These are phyloP conservation scores for Gryganskiella cystojenkinii DNA, from an alignment of 192 early-diverging fungal species.

Conservation along the genomic window DNA sequence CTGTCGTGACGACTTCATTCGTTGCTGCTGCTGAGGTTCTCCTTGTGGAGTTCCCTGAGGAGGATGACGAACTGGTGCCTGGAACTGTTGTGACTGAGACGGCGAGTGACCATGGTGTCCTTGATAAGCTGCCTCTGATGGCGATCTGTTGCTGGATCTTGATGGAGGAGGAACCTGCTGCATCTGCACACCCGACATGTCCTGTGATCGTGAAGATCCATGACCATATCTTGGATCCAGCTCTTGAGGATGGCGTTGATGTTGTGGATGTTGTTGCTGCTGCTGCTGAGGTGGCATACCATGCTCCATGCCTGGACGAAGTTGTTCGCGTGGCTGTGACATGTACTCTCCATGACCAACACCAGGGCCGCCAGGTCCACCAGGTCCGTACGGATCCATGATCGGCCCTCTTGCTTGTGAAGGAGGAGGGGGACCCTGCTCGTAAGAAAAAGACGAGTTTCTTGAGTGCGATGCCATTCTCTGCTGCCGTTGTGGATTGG, in stretches of 20 bases:
- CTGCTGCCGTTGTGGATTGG: background rate
- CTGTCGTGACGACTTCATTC: background rate
- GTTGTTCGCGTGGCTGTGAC: background rate
- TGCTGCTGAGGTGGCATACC: background rate
- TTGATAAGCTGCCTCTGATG: constrained; percentile 13
- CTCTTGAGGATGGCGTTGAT: constrained; percentile 15
- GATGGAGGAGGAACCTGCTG: constrained; percentile 14
- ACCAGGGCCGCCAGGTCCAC: constrained; percentile 1
- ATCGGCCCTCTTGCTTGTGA: constrained; percentile 1
- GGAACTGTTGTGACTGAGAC: background rate
- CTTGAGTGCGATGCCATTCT: constrained; percentile 16
- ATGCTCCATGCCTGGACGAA: constrained; percentile 5
- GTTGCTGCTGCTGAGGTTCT: constrained; percentile 4
- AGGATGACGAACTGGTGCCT: background rate
- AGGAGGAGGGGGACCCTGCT: constrained; percentile 9
- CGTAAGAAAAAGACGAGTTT: constrained; percentile 16
- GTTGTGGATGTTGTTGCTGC: constrained; percentile 14
- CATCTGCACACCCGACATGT: constrained; percentile 11
- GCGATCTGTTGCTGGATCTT: constrained; percentile 23
- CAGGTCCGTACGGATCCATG: constrained; percentile 3
- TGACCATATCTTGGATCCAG: constrained; percentile 15
- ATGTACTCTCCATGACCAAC: background rate
- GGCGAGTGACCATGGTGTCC: no score
- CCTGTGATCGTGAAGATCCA: constrained; percentile 18
- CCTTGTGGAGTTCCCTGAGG: background rate